phyloP scores from a whole-genome alignment of 192 early-diverging fungal genomes.

The Diversispora epigaea region DNA sequence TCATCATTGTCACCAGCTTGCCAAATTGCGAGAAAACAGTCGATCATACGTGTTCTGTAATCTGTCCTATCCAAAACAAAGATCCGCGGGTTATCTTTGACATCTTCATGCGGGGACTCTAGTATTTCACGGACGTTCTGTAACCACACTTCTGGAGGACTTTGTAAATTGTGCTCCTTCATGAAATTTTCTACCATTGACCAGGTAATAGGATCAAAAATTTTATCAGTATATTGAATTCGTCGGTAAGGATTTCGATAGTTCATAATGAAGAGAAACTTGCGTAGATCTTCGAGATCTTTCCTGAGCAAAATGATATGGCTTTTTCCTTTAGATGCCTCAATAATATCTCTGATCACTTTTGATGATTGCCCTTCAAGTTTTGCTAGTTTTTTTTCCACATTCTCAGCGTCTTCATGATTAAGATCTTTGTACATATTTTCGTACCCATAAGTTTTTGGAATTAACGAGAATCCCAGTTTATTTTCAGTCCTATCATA shows the following conservation, averaged over 20 bases:
- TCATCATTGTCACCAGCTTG: conserved; percentile 41
- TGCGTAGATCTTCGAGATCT: conserved; percentile 34
- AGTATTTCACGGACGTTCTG: conserved; percentile 40
- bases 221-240: conserved; percentile 26
- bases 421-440: conserved; percentile 35
- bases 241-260: conserved; percentile 34
- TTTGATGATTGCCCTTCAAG: conserved; percentile 27
- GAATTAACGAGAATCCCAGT: not conserved
- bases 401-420: conserved; percentile 33
- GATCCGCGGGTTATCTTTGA: conserved; percentile 20
- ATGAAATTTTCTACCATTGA: conserved; percentile 30
- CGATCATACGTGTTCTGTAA: not conserved
- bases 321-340: conserved; percentile 3
- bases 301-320: conserved; percentile 17
- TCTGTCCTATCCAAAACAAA: conserved; percentile 6
- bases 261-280: conserved; percentile 40
- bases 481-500: conserved; percentile 26
- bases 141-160: conserved; percentile 39
- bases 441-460: conserved; percentile 26
- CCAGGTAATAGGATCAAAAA: conserved; percentile 27
- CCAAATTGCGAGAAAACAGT: conserved; percentile 37
- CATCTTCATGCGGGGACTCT: conserved; percentile 30
- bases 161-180: conserved; percentile 34
- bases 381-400: conserved; percentile 36
- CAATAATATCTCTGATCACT: conserved; percentile 29